Evolutionary conservation across 176 grass and related monocot genomes (phyloP), one percentile per base, ranked within the genome.

Genomic region (Musa itinerans): DNA sequence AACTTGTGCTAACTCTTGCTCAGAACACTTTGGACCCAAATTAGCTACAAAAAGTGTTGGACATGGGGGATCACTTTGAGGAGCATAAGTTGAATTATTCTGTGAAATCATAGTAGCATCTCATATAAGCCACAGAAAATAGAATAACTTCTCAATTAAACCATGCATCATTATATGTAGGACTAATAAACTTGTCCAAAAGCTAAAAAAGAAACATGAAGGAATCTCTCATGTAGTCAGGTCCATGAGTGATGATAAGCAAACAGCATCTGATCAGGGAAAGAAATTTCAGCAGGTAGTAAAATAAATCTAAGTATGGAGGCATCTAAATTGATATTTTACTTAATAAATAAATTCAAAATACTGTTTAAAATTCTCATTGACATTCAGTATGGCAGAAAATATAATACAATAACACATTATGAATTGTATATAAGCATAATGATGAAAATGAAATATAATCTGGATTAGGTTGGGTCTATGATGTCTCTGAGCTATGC

Each of bases 41-140:
- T 99, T 93, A 8, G 90, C 84, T 69, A 99, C 90, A 87, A 94
- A 99, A 14, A 99, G 86, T 50, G 90, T 99, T 63, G 90, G 84
- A 26, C 95, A 99, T 53, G 88, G 84, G 77, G 86, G 88, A 77
- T 99, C 94, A 58, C 69, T 83, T 82, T 94, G 90, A 74, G 82
- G 76, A 52, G 52, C 76, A 89, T 86, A 83, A 69, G 77, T 65
- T 76, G 50, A 51, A 83, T 69, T 15, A 20, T 54, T 29, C 70
- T 80, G 23, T 53, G 27, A 19, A 63, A 8, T 75, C 17, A 20
- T 22, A 52, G 63, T 50, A 64, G 17, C 63, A 77, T 29, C 66
- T 67, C 26, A 34, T 34, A 69, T 29, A 21, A 77, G 17, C 24
- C 49, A 19, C 52, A 78, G 74, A 74, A 54, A 56, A 57, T 25